Percentiles rank a stretch among this genome's conserved stretches.
Conservation (phyloP, 345 rosid species). For the Microcos paniculata region DNA sequence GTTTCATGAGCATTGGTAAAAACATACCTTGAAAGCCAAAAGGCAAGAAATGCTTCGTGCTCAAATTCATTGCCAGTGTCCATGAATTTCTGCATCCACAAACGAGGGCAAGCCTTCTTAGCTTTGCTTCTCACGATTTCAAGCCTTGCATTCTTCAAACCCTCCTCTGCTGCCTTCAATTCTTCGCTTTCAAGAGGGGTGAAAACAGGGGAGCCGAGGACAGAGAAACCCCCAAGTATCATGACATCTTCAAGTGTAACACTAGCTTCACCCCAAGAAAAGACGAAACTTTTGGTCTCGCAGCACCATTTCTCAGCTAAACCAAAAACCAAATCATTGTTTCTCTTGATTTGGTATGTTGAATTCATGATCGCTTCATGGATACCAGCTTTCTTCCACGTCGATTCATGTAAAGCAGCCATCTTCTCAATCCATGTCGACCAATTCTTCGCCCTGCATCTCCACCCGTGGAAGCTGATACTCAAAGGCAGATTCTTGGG, state of each 20-base stretch:
- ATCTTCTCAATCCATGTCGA: slow-evolving; percentile 26
- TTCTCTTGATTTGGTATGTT: slow-evolving; percentile 17
- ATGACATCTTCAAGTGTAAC: slow-evolving; percentile 38
- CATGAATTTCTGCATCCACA: slow-evolving; percentile 29
- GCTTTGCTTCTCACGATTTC: slow-evolving; percentile 17
- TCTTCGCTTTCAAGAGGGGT: slow-evolving; percentile 2
- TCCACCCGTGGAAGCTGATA: slow-evolving; percentile 27
- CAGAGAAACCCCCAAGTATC: slow-evolving; percentile 30
- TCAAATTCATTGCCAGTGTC: slow-evolving; percentile 20
- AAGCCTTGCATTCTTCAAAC: neutral
- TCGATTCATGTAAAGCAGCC: slow-evolving; percentile 19
- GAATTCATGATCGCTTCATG: slow-evolving; percentile 33
- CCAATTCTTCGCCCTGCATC: slow-evolving; percentile 21
- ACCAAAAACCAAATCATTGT: slow-evolving; percentile 26
- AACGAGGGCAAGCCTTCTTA: slow-evolving; percentile 16
- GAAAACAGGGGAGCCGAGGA: slow-evolving; percentile 38
- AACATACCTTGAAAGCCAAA: slow-evolving; percentile 35
- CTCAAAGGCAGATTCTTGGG: slow-evolving; percentile 21
- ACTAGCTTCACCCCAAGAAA: slow-evolving; percentile 41
- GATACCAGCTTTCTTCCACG: slow-evolving; percentile 37
- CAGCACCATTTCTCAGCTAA: slow-evolving; percentile 36
- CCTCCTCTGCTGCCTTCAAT: slow-evolving; percentile 6
- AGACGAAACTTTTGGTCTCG: slow-evolving; percentile 35
- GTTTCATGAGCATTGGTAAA: slow-evolving; percentile 11
- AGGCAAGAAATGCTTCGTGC: slow-evolving; percentile 35